Conservation (phyloP, 495 filamentous ascomycete species). For the Staphylotrichum longicolle region DNA sequence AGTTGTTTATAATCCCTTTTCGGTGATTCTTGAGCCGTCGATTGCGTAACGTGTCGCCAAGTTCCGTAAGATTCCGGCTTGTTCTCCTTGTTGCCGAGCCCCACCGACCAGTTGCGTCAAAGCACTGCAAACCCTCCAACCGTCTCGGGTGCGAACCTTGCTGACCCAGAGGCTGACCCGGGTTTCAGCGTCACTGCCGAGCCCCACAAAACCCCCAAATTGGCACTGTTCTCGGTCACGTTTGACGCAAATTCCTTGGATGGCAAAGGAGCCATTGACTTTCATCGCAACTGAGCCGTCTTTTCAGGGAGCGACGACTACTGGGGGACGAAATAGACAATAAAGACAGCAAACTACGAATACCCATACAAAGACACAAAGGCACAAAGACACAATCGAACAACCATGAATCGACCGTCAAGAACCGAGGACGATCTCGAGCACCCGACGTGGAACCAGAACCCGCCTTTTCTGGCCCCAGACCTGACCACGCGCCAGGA, state of each 20-base stretch:
- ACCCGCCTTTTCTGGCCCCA: conserved; percentile 52
- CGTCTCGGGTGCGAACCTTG: conserved; percentile 5
- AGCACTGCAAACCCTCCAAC: background rate
- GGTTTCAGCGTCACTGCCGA: conserved; percentile 9
- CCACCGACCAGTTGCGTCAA: background rate
- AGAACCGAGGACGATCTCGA: conserved; percentile 57
- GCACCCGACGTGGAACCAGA: conserved; percentile 60
- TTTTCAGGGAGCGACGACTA: background rate
- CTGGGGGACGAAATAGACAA: no score
- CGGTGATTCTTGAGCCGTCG: background rate
- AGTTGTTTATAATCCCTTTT: no score
- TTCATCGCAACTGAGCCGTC: background rate
- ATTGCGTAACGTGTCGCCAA: background rate
- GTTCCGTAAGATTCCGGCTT: background rate
- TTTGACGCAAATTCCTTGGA: background rate
- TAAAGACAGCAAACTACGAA: background rate
- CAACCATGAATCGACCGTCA: conserved; percentile 62
- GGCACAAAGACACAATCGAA: background rate
- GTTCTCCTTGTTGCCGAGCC: background rate
- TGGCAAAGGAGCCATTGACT: background rate
- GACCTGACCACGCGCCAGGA: conserved; percentile 62
- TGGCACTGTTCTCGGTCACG: conserved; percentile 10
- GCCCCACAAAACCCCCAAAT: conserved; percentile 4
- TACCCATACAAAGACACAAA: background rate
- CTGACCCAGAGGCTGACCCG: background rate